These are phyloP conservation scores for Rhodomyrtus tomentosa DNA, from an alignment of 345 rosid genomes.

Conservation along the genomic window DNA sequence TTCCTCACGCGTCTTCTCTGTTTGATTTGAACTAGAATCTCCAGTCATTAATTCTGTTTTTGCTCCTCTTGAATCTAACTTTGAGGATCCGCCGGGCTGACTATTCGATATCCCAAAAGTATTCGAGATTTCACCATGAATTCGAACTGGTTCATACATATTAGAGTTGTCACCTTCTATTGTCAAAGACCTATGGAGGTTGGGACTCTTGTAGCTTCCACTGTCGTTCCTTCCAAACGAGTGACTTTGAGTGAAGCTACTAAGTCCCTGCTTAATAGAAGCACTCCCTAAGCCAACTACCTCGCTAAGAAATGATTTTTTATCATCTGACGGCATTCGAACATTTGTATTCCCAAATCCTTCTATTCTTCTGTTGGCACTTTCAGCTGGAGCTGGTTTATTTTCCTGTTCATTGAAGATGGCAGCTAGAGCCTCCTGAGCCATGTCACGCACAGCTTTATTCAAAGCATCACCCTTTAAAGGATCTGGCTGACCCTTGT, in stretches of 20 bases:
- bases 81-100: constrained; percentile 53
- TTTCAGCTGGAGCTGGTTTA: constrained; percentile 52
- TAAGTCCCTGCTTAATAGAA: constrained; percentile 85
- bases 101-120: constrained; percentile 30
- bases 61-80: constrained; percentile 27
- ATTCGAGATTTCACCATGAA: constrained; percentile 34
- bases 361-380: constrained; percentile 61
- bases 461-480: constrained; percentile 91
- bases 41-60: constrained; percentile 23
- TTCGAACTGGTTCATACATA: constrained; percentile 59
- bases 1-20: constrained; percentile 72
- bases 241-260: constrained; percentile 62
- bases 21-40: constrained; percentile 34
- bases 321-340: constrained; percentile 68
- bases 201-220: constrained; percentile 77
- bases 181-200: constrained; percentile 85
- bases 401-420: constrained; percentile 72
- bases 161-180: constrained; percentile 48
- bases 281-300: constrained; percentile 96
- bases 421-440: constrained; percentile 75
- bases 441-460: constrained; percentile 85
- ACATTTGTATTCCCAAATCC: constrained; percentile 92
- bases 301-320: constrained; percentile 82
- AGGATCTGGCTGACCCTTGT: constrained; percentile 80
- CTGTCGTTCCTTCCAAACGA: constrained; percentile 51